phyloP scores from a whole-genome alignment of 2,329 filamentous ascomycete species.

The Claviceps cyperi region DNA sequence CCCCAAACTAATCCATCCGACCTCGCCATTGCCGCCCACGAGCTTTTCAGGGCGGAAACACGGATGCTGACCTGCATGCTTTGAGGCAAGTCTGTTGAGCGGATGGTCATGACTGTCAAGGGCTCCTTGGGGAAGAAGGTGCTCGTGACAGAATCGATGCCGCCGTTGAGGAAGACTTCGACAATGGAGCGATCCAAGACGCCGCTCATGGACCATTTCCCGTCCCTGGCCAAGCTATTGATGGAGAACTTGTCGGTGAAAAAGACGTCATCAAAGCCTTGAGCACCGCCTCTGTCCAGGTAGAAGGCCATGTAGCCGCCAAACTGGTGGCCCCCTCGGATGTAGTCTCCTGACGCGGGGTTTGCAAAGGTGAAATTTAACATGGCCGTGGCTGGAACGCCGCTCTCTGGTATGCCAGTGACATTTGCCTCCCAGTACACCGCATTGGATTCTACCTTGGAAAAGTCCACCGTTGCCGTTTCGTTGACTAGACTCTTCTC shows the following conservation, averaged over 20 bases:
- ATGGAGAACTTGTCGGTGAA: conserved; percentile 19
- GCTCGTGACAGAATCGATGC: conserved; percentile 18
- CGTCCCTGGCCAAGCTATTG: conserved; percentile 7
- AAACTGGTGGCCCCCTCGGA: conserved; percentile 15
- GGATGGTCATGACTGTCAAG: conserved; percentile 11
- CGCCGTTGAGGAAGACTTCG: conserved; percentile 21
- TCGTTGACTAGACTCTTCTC: conserved; percentile 32
- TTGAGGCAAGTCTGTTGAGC: conserved; percentile 9
- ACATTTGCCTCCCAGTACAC: conserved; percentile 41
- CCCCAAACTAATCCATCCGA: conserved; percentile 5
- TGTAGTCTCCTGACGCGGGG: conserved; percentile 12
- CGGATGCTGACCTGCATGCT: conserved; percentile 10
- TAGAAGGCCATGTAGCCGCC: conserved; percentile 14
- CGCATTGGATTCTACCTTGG: conserved; percentile 31
- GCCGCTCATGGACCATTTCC: conserved; percentile 17
- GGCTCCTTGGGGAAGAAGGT: conserved; percentile 17
- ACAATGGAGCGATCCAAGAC: conserved; percentile 21
- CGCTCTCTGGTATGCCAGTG: conserved; percentile 18
- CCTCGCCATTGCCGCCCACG: conserved; percentile 9
- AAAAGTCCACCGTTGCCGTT: conserved; percentile 35
- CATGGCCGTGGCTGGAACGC: conserved; percentile 9
- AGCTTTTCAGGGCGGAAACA: conserved; percentile 14
- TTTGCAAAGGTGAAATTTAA: conserved; percentile 17
- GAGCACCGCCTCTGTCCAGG: conserved; percentile 14
- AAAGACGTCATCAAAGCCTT: conserved; percentile 17